Percentiles rank a stretch among this genome's conserved stretches.
Conservation (phyloP, 2,329 filamentous ascomycete genomes). For the Trichoderma polysporum region DNA sequence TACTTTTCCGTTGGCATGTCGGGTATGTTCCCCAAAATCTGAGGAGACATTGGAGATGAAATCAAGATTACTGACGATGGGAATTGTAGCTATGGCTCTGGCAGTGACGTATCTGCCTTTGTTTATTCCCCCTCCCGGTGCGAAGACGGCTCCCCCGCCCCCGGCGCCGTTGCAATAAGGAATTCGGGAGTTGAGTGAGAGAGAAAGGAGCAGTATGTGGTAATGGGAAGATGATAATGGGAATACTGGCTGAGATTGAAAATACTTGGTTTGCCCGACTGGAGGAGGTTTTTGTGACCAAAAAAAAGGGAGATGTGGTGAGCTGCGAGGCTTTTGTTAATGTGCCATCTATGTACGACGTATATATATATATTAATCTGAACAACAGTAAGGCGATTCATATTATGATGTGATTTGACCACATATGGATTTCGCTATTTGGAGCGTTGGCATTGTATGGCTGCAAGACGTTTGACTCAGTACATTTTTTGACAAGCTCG, state of each 20-base stretch:
- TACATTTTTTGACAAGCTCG: not conserved
- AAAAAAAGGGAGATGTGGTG: not conserved
- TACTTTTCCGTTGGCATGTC: slow-evolving; percentile 77
- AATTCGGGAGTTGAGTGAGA: not conserved
- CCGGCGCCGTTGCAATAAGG: slow-evolving; percentile 29
- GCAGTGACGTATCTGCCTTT: slow-evolving; percentile 52
- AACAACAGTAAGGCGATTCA: not conserved
- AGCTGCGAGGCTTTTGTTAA: not conserved
- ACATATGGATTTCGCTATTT: too few relatives aligned
- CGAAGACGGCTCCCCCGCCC: slow-evolving; percentile 35
- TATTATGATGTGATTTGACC: not conserved
- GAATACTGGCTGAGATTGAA: not conserved
- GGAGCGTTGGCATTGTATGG: not conserved
- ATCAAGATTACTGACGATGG: not conserved
- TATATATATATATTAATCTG: not conserved
- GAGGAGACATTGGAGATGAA: not conserved
- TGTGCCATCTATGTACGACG: not conserved
- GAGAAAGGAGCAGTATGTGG: not conserved
- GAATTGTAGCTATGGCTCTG: slow-evolving; percentile 57
- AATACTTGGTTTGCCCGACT: not conserved
- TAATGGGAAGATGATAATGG: not conserved
- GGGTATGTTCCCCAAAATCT: slow-evolving; percentile 51
- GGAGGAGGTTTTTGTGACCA: not conserved
- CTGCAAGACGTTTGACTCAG: not conserved
- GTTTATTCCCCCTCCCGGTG: slow-evolving; percentile 45